phyloP scores from a whole-genome alignment of 768 basidiomycete genomes.

The Agrocybe pediades region DNA sequence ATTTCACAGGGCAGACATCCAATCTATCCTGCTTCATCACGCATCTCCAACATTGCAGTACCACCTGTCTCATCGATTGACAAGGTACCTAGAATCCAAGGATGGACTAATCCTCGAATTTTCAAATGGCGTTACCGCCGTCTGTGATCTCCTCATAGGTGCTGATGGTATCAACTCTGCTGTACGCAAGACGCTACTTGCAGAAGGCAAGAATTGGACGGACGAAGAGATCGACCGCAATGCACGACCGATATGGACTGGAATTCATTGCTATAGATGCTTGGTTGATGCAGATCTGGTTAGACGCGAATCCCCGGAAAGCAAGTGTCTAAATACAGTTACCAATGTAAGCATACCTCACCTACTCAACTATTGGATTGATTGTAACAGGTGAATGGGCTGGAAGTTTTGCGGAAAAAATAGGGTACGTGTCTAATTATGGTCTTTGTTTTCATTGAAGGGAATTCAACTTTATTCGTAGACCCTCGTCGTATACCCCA shows the following conservation, averaged over 20 bases:
- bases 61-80: constrained; percentile 40
- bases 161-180: constrained; percentile 64
- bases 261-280: constrained; percentile 53
- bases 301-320: constrained; percentile 39
- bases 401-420: constrained; percentile 55
- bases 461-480: constrained; percentile 19
- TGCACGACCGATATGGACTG: constrained; percentile 53
- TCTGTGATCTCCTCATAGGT: constrained; percentile 65
- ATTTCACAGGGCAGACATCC: constrained; percentile 53
- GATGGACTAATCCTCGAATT: constrained; percentile 50
- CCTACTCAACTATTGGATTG: not conserved
- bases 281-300: constrained; percentile 51
- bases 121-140: constrained; percentile 54
- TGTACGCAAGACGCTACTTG: constrained; percentile 33
- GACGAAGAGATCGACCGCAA: constrained; percentile 34
- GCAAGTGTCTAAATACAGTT: constrained; percentile 40
- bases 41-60: constrained; percentile 32
- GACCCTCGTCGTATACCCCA: constrained; percentile 62
- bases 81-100: constrained; percentile 44
- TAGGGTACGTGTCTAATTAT: constrained; percentile 29
- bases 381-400: not conserved
- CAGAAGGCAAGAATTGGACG: constrained; percentile 30
- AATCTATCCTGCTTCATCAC: constrained; percentile 43
- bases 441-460: not conserved
- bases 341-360: constrained; percentile 38